phyloP scores from a whole-genome alignment of 2,329 filamentous ascomycete species.

The Phialemoniopsis sp. region DNA sequence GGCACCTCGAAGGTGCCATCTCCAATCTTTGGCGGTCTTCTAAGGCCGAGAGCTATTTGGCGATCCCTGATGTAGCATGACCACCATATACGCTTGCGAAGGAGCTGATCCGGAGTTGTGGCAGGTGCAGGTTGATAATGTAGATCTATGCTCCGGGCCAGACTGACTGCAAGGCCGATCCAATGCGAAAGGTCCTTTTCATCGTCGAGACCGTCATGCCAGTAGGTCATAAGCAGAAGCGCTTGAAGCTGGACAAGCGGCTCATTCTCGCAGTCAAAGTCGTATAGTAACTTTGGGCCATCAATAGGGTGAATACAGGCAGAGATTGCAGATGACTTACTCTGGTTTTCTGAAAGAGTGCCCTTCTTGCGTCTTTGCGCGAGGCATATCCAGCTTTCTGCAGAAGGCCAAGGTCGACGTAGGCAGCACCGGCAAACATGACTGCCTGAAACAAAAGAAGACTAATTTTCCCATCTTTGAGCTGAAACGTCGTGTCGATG shows the following conservation, averaged over 20 bases:
- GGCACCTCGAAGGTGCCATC: conserved; percentile 64
- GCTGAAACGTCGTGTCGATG: too few species aligned
- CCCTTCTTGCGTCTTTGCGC: conserved; percentile 75
- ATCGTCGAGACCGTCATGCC: conserved; percentile 67
- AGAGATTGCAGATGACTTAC: too few species aligned
- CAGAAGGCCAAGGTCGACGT: conserved; percentile 74
- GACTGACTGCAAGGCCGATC: conserved; percentile 65
- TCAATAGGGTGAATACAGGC: too few species aligned
- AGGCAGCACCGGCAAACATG: conserved; percentile 87
- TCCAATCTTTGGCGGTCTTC: conserved; percentile 62
- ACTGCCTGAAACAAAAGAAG: conserved; percentile 40
- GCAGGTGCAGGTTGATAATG: conserved; percentile 61
- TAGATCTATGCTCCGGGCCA: conserved; percentile 65
- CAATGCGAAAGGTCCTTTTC: conserved; percentile 71
- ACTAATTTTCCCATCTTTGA: too few species aligned
- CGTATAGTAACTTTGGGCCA: conserved; percentile 48
- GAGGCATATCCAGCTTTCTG: conserved; percentile 70
- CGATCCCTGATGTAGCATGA: conserved; percentile 65
- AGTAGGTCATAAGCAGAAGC: conserved; percentile 63
- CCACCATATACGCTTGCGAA: conserved; percentile 71
- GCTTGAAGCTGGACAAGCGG: conserved; percentile 62
- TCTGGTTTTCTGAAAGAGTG: conserved; percentile 69
- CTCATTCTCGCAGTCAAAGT: conserved; percentile 67
- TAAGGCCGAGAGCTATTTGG: conserved; percentile 63
- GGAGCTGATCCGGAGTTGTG: conserved; percentile 48